These are phyloP conservation scores for Thielaviopsis euricoi DNA, from an alignment of 2,329 filamentous ascomycete genomes.

Conservation along the genomic window DNA sequence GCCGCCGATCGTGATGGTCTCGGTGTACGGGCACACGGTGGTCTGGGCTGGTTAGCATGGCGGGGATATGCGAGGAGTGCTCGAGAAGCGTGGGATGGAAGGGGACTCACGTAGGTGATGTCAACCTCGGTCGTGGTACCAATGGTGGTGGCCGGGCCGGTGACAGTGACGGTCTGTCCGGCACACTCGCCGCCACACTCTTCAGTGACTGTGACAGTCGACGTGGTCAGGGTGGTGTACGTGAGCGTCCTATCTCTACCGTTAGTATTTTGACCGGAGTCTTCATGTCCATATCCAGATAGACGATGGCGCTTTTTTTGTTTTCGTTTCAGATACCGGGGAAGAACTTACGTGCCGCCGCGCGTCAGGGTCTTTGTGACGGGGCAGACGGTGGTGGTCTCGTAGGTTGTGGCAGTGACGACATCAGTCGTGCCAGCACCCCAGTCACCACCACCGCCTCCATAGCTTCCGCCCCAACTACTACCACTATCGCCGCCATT, in stretches of 20 bases:
- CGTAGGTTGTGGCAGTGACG: not conserved
- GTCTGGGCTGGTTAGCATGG: constrained; percentile 6
- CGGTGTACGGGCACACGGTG: constrained; percentile 9
- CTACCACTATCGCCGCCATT: not conserved
- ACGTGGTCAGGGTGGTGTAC: constrained; percentile 3
- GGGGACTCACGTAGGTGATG: constrained; percentile 5
- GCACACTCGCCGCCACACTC: constrained; percentile 1
- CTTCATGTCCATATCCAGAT: too few species aligned
- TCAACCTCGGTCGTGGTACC: constrained; percentile 8
- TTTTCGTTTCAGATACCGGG: not conserved
- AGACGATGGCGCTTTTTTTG: too few species aligned
- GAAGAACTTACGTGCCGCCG: constrained; percentile 13
- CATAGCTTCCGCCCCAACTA: not conserved
- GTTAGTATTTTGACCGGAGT: too few species aligned
- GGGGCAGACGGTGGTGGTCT: constrained; percentile 10
- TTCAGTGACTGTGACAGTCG: constrained; percentile 5
- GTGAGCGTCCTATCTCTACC: not conserved
- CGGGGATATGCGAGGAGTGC: too few species aligned
- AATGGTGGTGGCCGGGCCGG: not conserved
- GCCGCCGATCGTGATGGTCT: constrained; percentile 10
- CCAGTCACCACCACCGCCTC: not conserved
- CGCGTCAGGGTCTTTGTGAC: constrained; percentile 16
- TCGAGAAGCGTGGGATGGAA: not conserved
- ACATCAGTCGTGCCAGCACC: not conserved
- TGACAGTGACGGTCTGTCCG: constrained; percentile 5